Evolutionary conservation across 768 basidiomycete species (phyloP).

Genomic region (Termitomyces bulborhizus): DNA sequence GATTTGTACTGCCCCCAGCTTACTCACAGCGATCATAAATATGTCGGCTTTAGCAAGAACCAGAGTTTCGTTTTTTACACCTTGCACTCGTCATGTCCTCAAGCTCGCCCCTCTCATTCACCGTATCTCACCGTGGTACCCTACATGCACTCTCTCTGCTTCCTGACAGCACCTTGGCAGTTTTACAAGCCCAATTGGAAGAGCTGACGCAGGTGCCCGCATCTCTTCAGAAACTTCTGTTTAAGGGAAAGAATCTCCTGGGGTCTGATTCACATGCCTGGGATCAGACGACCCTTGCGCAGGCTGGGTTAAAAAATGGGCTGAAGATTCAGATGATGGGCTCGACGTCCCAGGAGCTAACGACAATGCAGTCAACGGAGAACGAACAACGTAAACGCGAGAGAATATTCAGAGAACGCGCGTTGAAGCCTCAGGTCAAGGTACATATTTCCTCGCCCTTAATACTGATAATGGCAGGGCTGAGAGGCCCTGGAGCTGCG

Average conservation of each 20-base stretch:
- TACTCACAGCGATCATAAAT: constrained; percentile 2
- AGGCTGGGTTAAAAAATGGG: constrained; percentile 58
- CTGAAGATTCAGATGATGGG: constrained; percentile 69
- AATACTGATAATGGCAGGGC: not conserved
- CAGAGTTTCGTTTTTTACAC: not conserved
- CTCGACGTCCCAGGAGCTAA: constrained; percentile 52
- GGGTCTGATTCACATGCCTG: constrained; percentile 19
- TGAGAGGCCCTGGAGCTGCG: constrained; percentile 36
- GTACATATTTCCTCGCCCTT: constrained; percentile 25
- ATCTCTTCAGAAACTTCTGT: constrained; percentile 63
- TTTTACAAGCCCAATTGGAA: constrained; percentile 46
- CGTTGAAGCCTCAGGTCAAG: constrained; percentile 51
- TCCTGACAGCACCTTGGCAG: constrained; percentile 44
- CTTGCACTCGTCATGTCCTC: constrained; percentile 8
- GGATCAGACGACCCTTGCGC: constrained; percentile 23
- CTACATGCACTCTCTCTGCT: constrained; percentile 41
- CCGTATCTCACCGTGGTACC: constrained; percentile 43
- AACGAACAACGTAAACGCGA: constrained; percentile 51
- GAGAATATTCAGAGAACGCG: constrained; percentile 52
- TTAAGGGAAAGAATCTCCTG: constrained; percentile 53
- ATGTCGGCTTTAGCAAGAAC: not conserved
- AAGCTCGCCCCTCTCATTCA: constrained; percentile 11
- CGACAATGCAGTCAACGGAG: constrained; percentile 48
- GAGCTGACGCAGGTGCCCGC: constrained; percentile 63
- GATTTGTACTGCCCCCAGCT: not conserved